Conservation (phyloP, 208 protist species). For the Crithidia thermophila region DNA sequence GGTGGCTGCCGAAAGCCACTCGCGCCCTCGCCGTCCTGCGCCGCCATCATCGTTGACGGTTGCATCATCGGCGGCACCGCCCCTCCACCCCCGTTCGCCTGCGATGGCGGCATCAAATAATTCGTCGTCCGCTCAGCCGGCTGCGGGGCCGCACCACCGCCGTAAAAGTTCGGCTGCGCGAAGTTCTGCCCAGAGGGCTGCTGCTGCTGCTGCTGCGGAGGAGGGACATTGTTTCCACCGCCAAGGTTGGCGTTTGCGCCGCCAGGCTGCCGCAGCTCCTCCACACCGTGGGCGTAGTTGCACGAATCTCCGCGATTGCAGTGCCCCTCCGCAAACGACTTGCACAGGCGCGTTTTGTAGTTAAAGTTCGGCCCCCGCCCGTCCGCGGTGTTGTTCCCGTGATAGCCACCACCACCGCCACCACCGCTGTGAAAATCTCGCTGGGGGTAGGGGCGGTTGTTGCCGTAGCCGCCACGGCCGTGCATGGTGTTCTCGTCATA, state of each 20-base stretch:
- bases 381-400: conserved; percentile 18
- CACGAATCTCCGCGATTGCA: conserved; percentile 72
- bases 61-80: conserved; percentile 24
- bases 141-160: not conserved
- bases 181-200: not conserved
- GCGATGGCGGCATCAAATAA: conserved; percentile 26
- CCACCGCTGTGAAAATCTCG: conserved; percentile 8
- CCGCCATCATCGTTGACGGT: not conserved
- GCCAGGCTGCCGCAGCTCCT: conserved; percentile 46
- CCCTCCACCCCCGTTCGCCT: conserved; percentile 3
- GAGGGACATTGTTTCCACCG: not conserved
- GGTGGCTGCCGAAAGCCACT: conserved; percentile 32
- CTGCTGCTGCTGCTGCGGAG: conserved; percentile 11
- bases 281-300: conserved; percentile 81
- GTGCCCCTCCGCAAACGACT: conserved; percentile 67
- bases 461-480: conserved; percentile 14
- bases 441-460: not conserved
- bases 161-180: not conserved
- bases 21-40: conserved; percentile 1
- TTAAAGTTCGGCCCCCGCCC: too few species aligned
- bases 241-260: not conserved
- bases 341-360: conserved; percentile 83
- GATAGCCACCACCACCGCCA: conserved; percentile 3
- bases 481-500: conserved; percentile 11
- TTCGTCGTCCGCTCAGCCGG: conserved; percentile 22